Evolutionary conservation across 2,329 filamentous ascomycete genomes (phyloP), one percentile per base, ranked within the genome.

Genomic region (Colletotrichum sidae): DNA sequence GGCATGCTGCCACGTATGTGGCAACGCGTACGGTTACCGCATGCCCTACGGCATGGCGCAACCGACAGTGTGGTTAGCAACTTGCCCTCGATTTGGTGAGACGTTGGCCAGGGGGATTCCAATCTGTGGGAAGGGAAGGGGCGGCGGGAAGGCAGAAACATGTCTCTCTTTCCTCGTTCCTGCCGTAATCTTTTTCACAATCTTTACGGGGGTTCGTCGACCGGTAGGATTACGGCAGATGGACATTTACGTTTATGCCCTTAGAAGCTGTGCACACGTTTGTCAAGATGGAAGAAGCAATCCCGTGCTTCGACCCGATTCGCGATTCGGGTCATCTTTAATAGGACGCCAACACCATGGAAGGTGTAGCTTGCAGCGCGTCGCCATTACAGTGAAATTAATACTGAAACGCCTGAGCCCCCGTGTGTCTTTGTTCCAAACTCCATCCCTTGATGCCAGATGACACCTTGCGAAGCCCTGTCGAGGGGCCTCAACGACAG

Each of bases 281-380:
- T 25, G 25, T 25, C 25, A 25, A 25, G 25, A 25, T 25, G 25
- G 25, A 25, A 25, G 25, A 25, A 55, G 42, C 8, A 15, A 44
- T 55, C 61, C 41, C 52, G 46, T 53, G 47, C 47, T 25, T 25
- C 25, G 25, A 25, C 25, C 4, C 25, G 25, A 25, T 25, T 25
- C 39, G 38, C 7, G 17, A 41, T 55, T 38, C 39, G 39, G 50
- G 52, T 15, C 37, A 38, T 41, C 41, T 46, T 53, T 47, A 52
- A 62, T 41, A 65, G 61, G 62, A 65, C 62, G 52, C 51, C 62
- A 65, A 55, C 39, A 33, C 25, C 57, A 47, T 45, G 10, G 33
- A 25, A 35, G 44, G 15, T 33, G 49, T 47, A 39, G 25, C 13
- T 55, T 39, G 37, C 33, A 17, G 37, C 12, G 34, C 44, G n/a